Conservation (phyloP, 148 eudicot genomes). For the Talinum fruticosum region DNA sequence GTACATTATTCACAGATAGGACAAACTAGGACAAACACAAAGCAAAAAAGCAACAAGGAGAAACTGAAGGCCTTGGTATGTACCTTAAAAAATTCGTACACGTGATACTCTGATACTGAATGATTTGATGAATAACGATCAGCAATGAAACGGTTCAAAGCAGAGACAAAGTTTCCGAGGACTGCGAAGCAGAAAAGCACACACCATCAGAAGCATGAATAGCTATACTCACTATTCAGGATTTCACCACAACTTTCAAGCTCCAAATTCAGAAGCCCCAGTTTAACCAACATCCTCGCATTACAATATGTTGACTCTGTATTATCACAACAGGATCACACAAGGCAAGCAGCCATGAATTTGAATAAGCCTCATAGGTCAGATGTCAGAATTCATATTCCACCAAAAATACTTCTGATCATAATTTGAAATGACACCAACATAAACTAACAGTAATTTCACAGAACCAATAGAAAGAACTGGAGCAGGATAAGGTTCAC, state of each 20-base stretch:
- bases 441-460: conserved; percentile 3
- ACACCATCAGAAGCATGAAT: conserved; percentile 13
- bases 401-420: neutral
- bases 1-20: neutral
- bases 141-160: conserved; percentile 67
- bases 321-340: neutral
- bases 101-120: conserved; percentile 72
- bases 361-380: neutral
- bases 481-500: neutral
- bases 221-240: neutral
- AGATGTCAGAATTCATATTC: neutral
- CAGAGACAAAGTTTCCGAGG: conserved; percentile 81
- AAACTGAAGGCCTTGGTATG: neutral
- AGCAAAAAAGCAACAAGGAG: neutral
- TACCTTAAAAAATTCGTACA: conserved; percentile 84
- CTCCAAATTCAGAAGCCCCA: neutral
- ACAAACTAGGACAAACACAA: neutral
- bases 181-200: conserved; percentile 46
- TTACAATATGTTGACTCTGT: neutral
- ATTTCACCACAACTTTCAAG: neutral
- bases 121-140: conserved; percentile 69
- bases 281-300: neutral
- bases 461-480: neutral
- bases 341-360: neutral
- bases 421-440: neutral